phyloP scores from a whole-genome alignment of 1,284 basidiomycete species.

The Trichosporon faecale region DNA sequence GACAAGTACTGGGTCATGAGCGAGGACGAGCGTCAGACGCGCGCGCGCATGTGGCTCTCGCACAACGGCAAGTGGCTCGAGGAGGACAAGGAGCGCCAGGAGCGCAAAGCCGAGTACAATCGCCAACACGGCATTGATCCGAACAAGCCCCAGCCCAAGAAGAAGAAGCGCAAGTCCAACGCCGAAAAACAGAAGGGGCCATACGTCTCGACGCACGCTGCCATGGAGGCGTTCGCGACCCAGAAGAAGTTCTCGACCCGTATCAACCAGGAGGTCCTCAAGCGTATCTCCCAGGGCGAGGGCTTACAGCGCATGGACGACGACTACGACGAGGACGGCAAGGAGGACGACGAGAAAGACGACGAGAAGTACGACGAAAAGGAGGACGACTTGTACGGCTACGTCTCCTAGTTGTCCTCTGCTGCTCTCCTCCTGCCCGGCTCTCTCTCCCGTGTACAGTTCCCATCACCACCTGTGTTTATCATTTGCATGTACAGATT shows the following conservation, averaged over 20 bases:
- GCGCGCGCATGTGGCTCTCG: slow-evolving; percentile 95
- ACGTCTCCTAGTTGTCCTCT: not conserved
- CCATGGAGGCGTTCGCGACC: slow-evolving; percentile 36
- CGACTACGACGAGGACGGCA: slow-evolving; percentile 27
- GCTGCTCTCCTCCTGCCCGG: not conserved
- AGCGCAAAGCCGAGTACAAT: slow-evolving; percentile 33
- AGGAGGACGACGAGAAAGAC: slow-evolving; percentile 17
- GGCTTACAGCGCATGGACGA: slow-evolving; percentile 30
- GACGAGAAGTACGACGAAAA: slow-evolving; percentile 15
- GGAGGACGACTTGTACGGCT: slow-evolving; percentile 11
- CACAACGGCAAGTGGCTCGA: slow-evolving; percentile 92
- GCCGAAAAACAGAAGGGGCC: slow-evolving; percentile 34
- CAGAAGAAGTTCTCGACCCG: slow-evolving; percentile 44
- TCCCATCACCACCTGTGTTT: not conserved
- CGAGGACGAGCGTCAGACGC: slow-evolving; percentile 81
- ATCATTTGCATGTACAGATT: slow-evolving; percentile 7
- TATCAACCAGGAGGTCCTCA: slow-evolving; percentile 42
- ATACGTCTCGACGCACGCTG: slow-evolving; percentile 35
- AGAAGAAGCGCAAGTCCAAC: slow-evolving; percentile 22
- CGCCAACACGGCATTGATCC: slow-evolving; percentile 36
- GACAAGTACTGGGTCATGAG: slow-evolving; percentile 73
- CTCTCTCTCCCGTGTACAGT: not conserved
- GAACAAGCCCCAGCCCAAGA: slow-evolving; percentile 18
- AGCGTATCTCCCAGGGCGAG: slow-evolving; percentile 3
- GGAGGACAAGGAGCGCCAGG: slow-evolving; percentile 61